A percentile compares a stretch with the other conserved stretches of the same genome.
These are phyloP conservation scores for Penicillium sp. DNA, from an alignment of 2,329 filamentous ascomycete genomes.

Conservation along the genomic window DNA sequence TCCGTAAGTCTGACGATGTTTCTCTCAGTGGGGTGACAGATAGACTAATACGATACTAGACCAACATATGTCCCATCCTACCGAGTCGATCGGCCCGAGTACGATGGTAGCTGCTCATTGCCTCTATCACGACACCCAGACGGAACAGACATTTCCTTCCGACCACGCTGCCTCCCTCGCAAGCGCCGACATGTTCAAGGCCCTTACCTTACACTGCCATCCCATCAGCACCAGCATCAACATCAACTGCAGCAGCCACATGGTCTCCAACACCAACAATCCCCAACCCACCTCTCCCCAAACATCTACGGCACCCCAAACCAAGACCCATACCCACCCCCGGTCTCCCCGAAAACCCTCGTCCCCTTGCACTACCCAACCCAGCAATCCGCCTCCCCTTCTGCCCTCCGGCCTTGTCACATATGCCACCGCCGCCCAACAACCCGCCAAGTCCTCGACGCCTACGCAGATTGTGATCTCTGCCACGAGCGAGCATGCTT, in stretches of 20 bases:
- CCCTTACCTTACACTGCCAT: constrained; percentile 12
- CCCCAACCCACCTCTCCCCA: constrained; percentile 16
- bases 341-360: constrained; percentile 23
- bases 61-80: constrained; percentile 11
- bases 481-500: constrained; percentile 35
- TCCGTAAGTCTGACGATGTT: constrained; percentile 13
- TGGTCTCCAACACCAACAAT: constrained; percentile 7
- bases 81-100: constrained; percentile 13
- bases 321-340: constrained; percentile 18
- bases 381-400: constrained; percentile 18
- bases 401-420: constrained; percentile 33
- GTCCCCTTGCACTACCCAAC: constrained; percentile 19
- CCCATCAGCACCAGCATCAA: constrained; percentile 1
- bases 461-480: constrained; percentile 36
- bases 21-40: too few relatives aligned
- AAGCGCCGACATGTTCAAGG: constrained; percentile 20
- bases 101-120: constrained; percentile 7
- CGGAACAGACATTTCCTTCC: constrained; percentile 12
- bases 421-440: constrained; percentile 37
- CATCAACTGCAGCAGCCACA: not conserved
- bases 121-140: constrained; percentile 14
- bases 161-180: constrained; percentile 21
- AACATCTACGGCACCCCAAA: constrained; percentile 13
- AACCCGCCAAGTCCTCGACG: constrained; percentile 33
- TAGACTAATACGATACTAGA: constrained; percentile 5